A percentile compares a stretch with the other conserved stretches of the same genome.
Conservation (phyloP, 352 stramenopile species). For the Globisporangium parvum region DNA sequence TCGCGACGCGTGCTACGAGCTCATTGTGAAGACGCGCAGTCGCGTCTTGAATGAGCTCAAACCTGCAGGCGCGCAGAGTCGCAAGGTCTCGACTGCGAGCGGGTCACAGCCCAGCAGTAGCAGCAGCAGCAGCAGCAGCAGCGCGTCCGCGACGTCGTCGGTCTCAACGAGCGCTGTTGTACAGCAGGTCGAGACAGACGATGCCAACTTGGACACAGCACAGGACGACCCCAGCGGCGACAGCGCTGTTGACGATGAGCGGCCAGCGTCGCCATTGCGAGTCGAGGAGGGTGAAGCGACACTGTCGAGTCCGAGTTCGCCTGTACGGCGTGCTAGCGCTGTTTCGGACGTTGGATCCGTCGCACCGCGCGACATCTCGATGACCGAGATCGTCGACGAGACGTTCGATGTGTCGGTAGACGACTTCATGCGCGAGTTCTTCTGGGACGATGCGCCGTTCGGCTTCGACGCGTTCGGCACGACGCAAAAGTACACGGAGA, state of each 20-base stretch:
- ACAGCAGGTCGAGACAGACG: constrained; percentile 6
- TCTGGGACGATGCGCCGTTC: constrained; percentile 60
- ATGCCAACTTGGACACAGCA: constrained; percentile 1
- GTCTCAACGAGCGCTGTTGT: background rate
- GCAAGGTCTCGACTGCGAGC: background rate
- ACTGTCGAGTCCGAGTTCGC: too few relatives aligned
- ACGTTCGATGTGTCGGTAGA: constrained; percentile 58
- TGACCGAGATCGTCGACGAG: constrained; percentile 60
- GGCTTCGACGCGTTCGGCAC: constrained; percentile 60
- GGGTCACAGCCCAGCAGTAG: too few relatives aligned
- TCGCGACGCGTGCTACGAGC: constrained; percentile 68
- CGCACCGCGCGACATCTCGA: constrained; percentile 66
- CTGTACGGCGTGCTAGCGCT: constrained; percentile 18
- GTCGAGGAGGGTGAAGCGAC: background rate
- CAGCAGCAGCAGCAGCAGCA: background rate
- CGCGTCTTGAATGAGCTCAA: constrained; percentile 27
- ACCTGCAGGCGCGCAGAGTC: background rate
- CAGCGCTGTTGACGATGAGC: background rate
- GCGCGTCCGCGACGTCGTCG: constrained; percentile 1
- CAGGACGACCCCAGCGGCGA: background rate
- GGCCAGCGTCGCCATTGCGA: background rate
- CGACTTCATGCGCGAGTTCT: constrained; percentile 65
- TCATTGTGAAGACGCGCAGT: constrained; percentile 63
- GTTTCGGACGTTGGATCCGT: constrained; percentile 58
- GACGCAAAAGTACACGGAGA: constrained; percentile 62